A percentile compares a stretch with the other conserved stretches of the same genome.
These are phyloP conservation scores for Sporothrix luriei DNA, from an alignment of 2,329 filamentous ascomycete species.

Conservation along the genomic window DNA sequence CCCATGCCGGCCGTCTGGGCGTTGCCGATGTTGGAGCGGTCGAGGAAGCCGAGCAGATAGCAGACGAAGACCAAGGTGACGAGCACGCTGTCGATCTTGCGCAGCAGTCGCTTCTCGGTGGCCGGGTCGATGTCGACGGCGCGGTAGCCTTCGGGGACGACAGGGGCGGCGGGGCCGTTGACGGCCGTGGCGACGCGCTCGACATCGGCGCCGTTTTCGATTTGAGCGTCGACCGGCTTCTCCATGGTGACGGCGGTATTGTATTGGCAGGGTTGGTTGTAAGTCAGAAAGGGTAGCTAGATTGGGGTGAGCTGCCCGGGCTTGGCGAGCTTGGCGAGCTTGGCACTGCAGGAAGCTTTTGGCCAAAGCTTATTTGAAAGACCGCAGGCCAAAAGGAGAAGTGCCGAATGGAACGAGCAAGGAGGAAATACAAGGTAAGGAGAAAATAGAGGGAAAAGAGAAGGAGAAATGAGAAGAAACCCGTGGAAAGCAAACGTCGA, in stretches of 20 bases:
- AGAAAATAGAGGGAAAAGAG: no score
- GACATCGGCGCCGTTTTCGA: conserved; percentile 13
- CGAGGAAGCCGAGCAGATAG: conserved; percentile 39
- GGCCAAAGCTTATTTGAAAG: no score
- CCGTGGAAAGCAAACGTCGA: no score
- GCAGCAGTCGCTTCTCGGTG: conserved; percentile 42
- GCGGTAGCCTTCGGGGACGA: conserved; percentile 26
- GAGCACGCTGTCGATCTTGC: conserved; percentile 43
- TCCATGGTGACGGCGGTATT: conserved; percentile 20
- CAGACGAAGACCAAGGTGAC: conserved; percentile 42
- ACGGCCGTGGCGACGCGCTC: neutral
- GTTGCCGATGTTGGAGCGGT: conserved; percentile 40
- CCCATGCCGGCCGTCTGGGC: conserved; percentile 39
- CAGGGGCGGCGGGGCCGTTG: neutral
- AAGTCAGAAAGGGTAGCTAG: neutral
- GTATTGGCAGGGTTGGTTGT: no score
- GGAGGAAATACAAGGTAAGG: no score
- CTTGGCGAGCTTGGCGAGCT: conserved; percentile 15
- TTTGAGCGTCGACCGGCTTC: conserved; percentile 20
- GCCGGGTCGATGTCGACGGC: conserved; percentile 39
- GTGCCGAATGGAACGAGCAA: no score
- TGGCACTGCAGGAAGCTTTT: neutral
- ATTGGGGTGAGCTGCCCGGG: neutral
- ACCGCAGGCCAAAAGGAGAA: no score
- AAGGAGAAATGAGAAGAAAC: no score